These are phyloP conservation scores for Ziziphus jujuba DNA, from an alignment of 306 rosid genomes.

Conservation along the genomic window DNA sequence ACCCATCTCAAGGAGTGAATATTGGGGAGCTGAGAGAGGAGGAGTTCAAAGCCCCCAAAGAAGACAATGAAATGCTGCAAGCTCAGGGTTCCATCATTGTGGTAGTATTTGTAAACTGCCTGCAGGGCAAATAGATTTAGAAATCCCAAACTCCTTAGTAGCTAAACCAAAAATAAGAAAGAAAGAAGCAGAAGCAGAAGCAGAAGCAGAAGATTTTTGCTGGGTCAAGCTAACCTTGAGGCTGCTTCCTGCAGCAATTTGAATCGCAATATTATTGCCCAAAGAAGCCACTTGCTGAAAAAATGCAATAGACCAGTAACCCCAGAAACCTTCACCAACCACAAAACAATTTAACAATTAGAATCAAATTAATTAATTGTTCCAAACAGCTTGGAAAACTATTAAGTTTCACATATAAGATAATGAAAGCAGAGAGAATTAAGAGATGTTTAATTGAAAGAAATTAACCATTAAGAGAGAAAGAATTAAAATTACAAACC, in stretches of 20 bases:
- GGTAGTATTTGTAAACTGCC: constrained; percentile 68
- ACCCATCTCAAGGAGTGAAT: constrained; percentile 80
- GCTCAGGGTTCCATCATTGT: constrained; percentile 50
- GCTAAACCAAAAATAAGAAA: background rate
- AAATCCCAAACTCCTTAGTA: background rate
- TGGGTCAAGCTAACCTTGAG: constrained; percentile 50
- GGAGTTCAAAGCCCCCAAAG: constrained; percentile 69
- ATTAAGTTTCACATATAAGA: no score
- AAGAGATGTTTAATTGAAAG: background rate
- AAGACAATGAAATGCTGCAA: constrained; percentile 68
- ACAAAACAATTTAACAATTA: constrained; percentile 1
- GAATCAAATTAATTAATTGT: no score
- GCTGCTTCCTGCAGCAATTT: constrained; percentile 82
- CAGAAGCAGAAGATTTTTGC: background rate
- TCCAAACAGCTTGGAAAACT: background rate
- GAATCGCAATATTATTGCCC: constrained; percentile 82
- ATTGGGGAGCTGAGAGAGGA: constrained; percentile 77
- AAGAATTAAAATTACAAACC: constrained; percentile 32
- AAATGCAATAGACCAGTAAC: constrained; percentile 70
- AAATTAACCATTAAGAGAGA: constrained; percentile 3
- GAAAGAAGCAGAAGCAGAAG: background rate
- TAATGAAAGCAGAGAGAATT: no score
- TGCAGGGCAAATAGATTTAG: constrained; percentile 6
- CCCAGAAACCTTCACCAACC: constrained; percentile 62
- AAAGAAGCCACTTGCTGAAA: constrained; percentile 79